Conservation (phyloP, 1,284 basidiomycete species). For the Marasmius fiardii region DNA sequence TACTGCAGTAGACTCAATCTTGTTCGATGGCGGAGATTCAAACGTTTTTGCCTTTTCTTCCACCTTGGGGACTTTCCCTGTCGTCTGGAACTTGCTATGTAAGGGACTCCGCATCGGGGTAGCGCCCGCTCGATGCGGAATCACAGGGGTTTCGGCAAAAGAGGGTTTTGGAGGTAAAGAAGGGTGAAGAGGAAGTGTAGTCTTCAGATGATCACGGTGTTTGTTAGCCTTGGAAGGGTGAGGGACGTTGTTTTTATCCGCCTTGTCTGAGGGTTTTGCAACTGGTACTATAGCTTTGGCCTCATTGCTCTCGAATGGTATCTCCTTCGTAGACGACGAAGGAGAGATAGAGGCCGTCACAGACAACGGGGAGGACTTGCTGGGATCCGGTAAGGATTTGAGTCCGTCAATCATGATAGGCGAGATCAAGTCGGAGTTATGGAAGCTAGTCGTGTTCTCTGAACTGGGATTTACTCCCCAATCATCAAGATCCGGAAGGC, state of each 20-base stretch:
- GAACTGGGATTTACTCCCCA: slow-evolving; percentile 61
- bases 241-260: not conserved
- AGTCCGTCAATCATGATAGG: slow-evolving; percentile 66
- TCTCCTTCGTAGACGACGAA: not conserved
- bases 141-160: not conserved
- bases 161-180: slow-evolving; percentile 49
- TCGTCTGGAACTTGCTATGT: not conserved
- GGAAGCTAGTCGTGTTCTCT: slow-evolving; percentile 14
- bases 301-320: not conserved
- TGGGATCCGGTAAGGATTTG: slow-evolving; percentile 56
- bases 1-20: not conserved
- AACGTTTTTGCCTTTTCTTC: not conserved
- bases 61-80: not conserved
- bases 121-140: not conserved
- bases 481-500: slow-evolving; percentile 76
- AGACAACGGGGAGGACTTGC: slow-evolving; percentile 15
- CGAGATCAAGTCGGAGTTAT: slow-evolving; percentile 47
- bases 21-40: not conserved
- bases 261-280: not conserved
- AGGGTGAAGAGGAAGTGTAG: slow-evolving; percentile 34
- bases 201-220: slow-evolving; percentile 8
- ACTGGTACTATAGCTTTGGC: not conserved
- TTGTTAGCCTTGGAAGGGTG: not conserved
- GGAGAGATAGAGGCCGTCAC: not conserved
- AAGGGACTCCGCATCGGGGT: not conserved